A percentile compares a stretch with the other conserved stretches of the same genome.
phyloP scores from a whole-genome alignment of 371 early-diverging fungal genomes.

The Thermomucor indicae-seudaticae region DNA sequence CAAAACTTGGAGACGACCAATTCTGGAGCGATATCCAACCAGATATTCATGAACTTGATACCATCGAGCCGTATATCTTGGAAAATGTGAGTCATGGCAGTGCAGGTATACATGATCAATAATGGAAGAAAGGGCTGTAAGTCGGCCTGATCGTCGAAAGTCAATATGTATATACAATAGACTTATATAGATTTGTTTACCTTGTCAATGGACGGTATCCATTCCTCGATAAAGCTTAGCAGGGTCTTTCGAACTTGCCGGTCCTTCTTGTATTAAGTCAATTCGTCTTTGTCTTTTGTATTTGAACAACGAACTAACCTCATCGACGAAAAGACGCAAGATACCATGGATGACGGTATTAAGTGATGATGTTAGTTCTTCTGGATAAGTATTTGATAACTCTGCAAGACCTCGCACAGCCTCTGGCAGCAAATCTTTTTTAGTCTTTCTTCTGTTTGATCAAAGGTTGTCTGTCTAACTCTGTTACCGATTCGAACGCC shows the following conservation, averaged over 20 bases:
- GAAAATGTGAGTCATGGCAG: slow-evolving; percentile 89
- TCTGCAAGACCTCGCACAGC: slow-evolving; percentile 70
- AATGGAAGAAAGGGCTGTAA: slow-evolving; percentile 77
- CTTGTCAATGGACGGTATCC: slow-evolving; percentile 25
- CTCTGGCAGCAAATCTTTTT: slow-evolving; percentile 35
- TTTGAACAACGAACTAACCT: slow-evolving; percentile 32
- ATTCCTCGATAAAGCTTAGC: slow-evolving; percentile 24
- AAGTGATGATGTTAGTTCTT: slow-evolving; percentile 53
- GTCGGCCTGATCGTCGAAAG: slow-evolving; percentile 34
- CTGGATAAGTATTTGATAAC: slow-evolving; percentile 54
- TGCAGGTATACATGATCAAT: slow-evolving; percentile 74
- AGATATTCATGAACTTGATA: slow-evolving; percentile 70
- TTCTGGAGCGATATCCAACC: slow-evolving; percentile 65
- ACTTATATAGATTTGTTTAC: slow-evolving; percentile 2
- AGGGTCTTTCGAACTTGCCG: slow-evolving; percentile 47
- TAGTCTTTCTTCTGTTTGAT: neutral
- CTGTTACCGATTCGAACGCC: slow-evolving; percentile 63
- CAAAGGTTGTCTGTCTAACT: neutral
- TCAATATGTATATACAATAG: neutral
- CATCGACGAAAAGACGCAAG: slow-evolving; percentile 59
- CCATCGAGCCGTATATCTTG: slow-evolving; percentile 84
- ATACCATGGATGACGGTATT: slow-evolving; percentile 62
- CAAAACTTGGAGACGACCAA: slow-evolving; percentile 55
- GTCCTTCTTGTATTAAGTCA: slow-evolving; percentile 24
- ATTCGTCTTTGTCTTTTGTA: neutral